Conservation (phyloP, 495 filamentous ascomycete genomes). For the Trichoderma parareesei region DNA sequence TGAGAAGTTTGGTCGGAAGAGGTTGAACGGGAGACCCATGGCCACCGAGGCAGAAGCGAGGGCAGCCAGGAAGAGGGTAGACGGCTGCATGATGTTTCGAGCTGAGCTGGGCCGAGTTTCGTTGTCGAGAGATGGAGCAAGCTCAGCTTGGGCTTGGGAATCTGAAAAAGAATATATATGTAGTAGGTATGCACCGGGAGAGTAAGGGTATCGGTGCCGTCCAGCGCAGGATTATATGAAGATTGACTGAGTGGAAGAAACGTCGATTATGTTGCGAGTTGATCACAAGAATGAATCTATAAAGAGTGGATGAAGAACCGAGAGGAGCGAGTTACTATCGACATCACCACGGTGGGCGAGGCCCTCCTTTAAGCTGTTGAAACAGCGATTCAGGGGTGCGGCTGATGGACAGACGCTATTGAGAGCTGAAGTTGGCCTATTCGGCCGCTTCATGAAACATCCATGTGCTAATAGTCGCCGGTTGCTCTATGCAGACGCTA, state of each 20-base stretch:
- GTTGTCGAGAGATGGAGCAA: not conserved
- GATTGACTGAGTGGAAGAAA: not conserved
- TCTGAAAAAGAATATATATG: too few relatives aligned
- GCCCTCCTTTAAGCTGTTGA: not conserved
- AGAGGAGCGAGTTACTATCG: not conserved
- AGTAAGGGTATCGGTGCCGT: not conserved
- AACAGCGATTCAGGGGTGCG: not conserved
- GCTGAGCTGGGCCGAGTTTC: not conserved
- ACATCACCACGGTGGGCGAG: not conserved
- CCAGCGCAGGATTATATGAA: not conserved
- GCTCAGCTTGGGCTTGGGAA: too few relatives aligned
- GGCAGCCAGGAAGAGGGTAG: not conserved
- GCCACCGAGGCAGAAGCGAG: not conserved
- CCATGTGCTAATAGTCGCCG: too few relatives aligned
- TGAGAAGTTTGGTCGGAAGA: not conserved
- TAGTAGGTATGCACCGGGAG: too few relatives aligned
- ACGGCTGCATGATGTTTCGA: not conserved
- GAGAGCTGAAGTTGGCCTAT: too few relatives aligned
- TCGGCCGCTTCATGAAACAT: too few relatives aligned
- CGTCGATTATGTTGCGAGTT: not conserved
- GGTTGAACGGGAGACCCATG: conserved; percentile 3
- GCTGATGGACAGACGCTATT: not conserved
- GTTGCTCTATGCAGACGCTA: too few relatives aligned
- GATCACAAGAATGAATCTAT: not conserved
- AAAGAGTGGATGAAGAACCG: not conserved